A percentile compares a stretch with the other conserved stretches of the same genome.
Evolutionary conservation across 1,139 yeast genomes (phyloP).

Genomic region (Kluyveromyces sp.): DNA sequence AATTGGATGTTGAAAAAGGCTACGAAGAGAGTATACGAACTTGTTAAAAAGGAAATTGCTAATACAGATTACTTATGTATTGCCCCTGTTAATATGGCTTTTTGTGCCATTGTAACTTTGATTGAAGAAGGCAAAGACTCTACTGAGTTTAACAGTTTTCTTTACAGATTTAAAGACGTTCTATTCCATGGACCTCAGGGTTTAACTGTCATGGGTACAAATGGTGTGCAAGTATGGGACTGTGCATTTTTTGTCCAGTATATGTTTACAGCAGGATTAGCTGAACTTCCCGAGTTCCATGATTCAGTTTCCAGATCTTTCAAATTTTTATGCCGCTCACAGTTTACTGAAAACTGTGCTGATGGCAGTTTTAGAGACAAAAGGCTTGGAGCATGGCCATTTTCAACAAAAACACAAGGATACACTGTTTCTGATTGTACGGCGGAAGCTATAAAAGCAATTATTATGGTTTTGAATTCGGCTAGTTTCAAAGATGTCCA

Average conservation of each 20-base stretch:
- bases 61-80: slow-evolving; percentile 81
- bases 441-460: slow-evolving; percentile 91
- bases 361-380: slow-evolving; percentile 76
- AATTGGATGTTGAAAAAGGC: slow-evolving; percentile 54
- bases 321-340: slow-evolving; percentile 69
- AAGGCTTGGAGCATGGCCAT: slow-evolving; percentile 94
- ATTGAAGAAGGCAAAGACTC: slow-evolving; percentile 68
- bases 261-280: slow-evolving; percentile 70
- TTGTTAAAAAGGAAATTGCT: slow-evolving; percentile 63
- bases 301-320: slow-evolving; percentile 57
- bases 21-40: slow-evolving; percentile 47
- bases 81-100: slow-evolving; percentile 90
- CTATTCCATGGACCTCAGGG: slow-evolving; percentile 86
- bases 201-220: slow-evolving; percentile 91
- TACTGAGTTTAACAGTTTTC: slow-evolving; percentile 46
- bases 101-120: slow-evolving; percentile 65
- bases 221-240: slow-evolving; percentile 98
- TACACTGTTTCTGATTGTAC: slow-evolving; percentile 96
- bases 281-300: slow-evolving; percentile 58
- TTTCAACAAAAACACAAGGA: slow-evolving; percentile 92
- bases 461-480: slow-evolving; percentile 78
- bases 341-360: slow-evolving; percentile 73
- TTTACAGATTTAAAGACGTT: slow-evolving; percentile 63
- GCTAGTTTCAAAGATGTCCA: slow-evolving; percentile 43
- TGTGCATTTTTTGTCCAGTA: slow-evolving; percentile 86